These are phyloP conservation scores for Holtermanniella nyarrowii DNA, from an alignment of 768 basidiomycete species.

Conservation along the genomic window DNA sequence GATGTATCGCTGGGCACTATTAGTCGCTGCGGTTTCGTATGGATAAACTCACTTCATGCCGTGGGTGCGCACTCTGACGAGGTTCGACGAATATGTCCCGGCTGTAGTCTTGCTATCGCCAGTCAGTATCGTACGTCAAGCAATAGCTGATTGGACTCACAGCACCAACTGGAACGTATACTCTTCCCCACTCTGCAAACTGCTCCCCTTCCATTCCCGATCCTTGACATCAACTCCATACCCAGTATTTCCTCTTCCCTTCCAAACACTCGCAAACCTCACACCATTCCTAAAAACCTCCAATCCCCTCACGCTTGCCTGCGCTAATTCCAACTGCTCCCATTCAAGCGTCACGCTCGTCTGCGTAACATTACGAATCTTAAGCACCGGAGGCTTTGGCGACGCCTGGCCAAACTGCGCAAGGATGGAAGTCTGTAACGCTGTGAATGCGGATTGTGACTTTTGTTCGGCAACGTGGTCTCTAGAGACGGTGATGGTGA, in stretches of 20 bases:
- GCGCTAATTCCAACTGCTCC: conserved; percentile 74
- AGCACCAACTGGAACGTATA: conserved; percentile 92
- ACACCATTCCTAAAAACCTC: conserved; percentile 89
- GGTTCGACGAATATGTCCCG: conserved; percentile 76
- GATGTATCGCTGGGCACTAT: conserved; percentile 60
- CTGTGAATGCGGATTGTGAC: conserved; percentile 71
- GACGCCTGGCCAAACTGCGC: conserved; percentile 57
- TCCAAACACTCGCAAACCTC: conserved; percentile 47
- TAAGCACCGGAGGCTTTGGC: conserved; percentile 64
- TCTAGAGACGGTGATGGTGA: conserved; percentile 89
- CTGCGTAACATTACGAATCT: conserved; percentile 90
- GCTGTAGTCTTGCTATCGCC: conserved; percentile 56
- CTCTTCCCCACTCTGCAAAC: conserved; percentile 47
- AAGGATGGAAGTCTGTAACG: conserved; percentile 69
- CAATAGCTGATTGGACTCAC: conserved; percentile 41
- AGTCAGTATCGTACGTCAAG: neutral
- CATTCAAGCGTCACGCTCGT: conserved; percentile 95
- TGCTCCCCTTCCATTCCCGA: conserved; percentile 35
- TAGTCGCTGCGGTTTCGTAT: neutral
- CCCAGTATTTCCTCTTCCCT: neutral
- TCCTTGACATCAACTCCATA: conserved; percentile 57
- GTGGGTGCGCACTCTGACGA: conserved; percentile 76
- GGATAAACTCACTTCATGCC: conserved; percentile 51
- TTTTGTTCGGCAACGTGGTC: conserved; percentile 74
- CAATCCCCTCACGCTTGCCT: conserved; percentile 71